These are phyloP conservation scores for Spathaspora sp. DNA, from an alignment of 1,139 yeast genomes.

Conservation along the genomic window DNA sequence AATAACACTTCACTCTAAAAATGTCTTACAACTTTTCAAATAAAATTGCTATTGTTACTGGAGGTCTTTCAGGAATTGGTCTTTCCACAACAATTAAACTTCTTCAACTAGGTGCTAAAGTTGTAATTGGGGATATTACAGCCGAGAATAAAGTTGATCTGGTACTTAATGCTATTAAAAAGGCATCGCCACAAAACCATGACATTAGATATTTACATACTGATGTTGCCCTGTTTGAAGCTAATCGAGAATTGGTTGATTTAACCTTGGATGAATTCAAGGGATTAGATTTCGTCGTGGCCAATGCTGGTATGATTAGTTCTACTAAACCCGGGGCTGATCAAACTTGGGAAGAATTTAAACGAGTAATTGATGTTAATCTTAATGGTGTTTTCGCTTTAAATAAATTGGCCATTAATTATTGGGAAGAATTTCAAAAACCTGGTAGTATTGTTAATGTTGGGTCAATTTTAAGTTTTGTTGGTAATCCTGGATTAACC, in stretches of 20 bases:
- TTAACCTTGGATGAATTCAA: constrained; percentile 49
- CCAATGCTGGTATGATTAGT: constrained; percentile 91
- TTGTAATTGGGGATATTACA: constrained; percentile 17
- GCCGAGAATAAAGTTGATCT: constrained; percentile 13
- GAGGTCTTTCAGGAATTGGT: constrained; percentile 32
- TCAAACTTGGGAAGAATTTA: constrained; percentile 51
- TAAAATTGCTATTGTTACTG: constrained; percentile 27
- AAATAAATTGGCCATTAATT: constrained; percentile 66
- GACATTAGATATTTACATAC: constrained; percentile 12
- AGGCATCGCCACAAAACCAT: constrained; percentile 10
- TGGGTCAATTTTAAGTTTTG: constrained; percentile 42
- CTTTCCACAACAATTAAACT: constrained; percentile 21
- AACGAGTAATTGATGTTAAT: constrained; percentile 66
- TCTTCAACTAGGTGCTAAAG: constrained; percentile 19
- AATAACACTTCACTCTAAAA: no score
- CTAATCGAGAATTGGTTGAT: constrained; percentile 38
- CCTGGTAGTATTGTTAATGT: constrained; percentile 79
- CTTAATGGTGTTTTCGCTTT: constrained; percentile 74
- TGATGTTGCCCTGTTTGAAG: constrained; percentile 57
- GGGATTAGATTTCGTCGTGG: constrained; percentile 81
- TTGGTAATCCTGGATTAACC: constrained; percentile 57
- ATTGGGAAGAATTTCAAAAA: constrained; percentile 66
- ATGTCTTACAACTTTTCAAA: constrained; percentile 15
- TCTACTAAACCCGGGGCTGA: constrained; percentile 65
- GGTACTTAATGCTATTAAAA: constrained; percentile 8